Base-by-base conservation (phyloP, 1,284 basidiomycete genomes). In the Schizopora paradoxa region DNA sequence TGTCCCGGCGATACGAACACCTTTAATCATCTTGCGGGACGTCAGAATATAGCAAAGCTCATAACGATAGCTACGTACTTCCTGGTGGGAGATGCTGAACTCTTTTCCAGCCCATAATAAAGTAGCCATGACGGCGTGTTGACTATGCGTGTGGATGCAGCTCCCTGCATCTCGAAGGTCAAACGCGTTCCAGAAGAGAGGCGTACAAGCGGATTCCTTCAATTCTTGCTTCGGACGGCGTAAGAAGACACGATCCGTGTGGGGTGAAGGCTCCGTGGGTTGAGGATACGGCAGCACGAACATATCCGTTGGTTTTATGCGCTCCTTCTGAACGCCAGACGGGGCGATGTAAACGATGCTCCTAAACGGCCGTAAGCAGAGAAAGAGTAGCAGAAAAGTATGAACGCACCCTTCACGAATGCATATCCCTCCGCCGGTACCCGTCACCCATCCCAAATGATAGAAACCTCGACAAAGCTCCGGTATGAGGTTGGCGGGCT, bases 181-280 rank as follows among this genome's bases (percentile, higher is more conserved):
- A 61, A 90, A 92, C 2, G 89, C 87, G 59, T 91, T 91, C 86
- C 86, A 91, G 68, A 92, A 92, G n/a, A 92, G 67, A 5, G 89
- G 90, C 0, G 89, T 91, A 62, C 87, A 91, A 1, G 84, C 84
- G 1, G 82, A 86, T 58, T 90, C 86, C 56, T 84, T 88, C 51
- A 90, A 68, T 53, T 78, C 75, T 51, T 71, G 63, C 11, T 67
- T 67, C 2, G 89, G 88, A 25, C 80, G 76, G 40, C 88, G 76
- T 41, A 91, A 73, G 64, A 90, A 89, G 49, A 81, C 69, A 41
- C 86, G 75, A 58, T 86, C 78, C 6, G 72, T 69, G 45, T 81
- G 74, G 1, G 82, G 79, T 25, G 77, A 77, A 6, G 77, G 73
- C 3, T 71, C 59, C 1, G 64, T 63, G 2, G 70, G 62, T 56